Evolutionary conservation across 164 flowering plant species (phyloP), one percentile per base, ranked within the genome.

Genomic region (Tetracentron sinense): DNA sequence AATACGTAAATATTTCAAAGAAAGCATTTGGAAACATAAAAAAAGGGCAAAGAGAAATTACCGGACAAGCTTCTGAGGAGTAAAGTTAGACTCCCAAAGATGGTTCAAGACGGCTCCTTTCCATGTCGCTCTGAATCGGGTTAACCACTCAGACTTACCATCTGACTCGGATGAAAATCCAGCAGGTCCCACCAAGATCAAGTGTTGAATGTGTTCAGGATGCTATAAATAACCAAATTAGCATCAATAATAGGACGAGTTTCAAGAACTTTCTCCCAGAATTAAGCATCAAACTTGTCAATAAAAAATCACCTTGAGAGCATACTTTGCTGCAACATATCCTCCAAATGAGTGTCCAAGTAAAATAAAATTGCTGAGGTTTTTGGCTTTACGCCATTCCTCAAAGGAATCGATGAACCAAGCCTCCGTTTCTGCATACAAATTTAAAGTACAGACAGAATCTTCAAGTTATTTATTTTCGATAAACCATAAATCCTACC

Each of bases 261-360:
- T 23, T 17, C 20, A 63, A 21, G 22, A 30, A 20, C 48, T 29
- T 29, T 27, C 58, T 21, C 22, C 22, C 33, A 20, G 20, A 60
- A 60, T 6, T 48, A 27, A 62, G 61, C 12, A 33, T 12, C 21
- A 62, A 10, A 11, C 50, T 58, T 15, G 22, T n/a, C 30, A 48
- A 44, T 42, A 58, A n/a, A 35, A 25, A 61, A 50, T 72, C 62
- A 91, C 99, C 96, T 91, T 92, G 63, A 92, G 90, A 59, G 99
- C 94, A 83, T 95, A 95, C 73, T 92, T 95, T 27, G 97, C 78
- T 20, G 97, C 99, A 66, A 92, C 94, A 79, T 92, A 95, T 15
- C 99, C 99, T 62, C 99, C 99, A 79, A 95, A 85, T 56, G 99
- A 95, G 79, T 95, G 99, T 50, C 97, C 99, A 61, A 95, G 87